Base-by-base conservation (phyloP, 768 basidiomycete species). In the Phallus indusiatus region DNA sequence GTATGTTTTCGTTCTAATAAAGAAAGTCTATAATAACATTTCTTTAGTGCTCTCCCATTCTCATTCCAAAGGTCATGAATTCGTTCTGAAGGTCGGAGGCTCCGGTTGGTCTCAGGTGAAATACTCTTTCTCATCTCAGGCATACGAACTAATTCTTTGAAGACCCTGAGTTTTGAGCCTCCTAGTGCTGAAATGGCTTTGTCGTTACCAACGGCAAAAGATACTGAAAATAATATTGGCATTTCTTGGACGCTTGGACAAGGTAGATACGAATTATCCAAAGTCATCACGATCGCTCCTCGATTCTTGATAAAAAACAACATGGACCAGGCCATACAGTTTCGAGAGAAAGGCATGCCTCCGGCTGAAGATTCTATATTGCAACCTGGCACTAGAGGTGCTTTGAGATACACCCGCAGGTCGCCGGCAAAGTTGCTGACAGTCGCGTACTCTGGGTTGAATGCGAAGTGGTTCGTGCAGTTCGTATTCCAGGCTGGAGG, bases 211-310 rank as follows among this genome's bases (percentile, higher is more conserved):
- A 75, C 74, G 33, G 83, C 84, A 55, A 83, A 76, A 62, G 73
- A 78, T 1, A 83, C 88, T 51, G 83, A 86, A 67, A 78, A 85
- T 55, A 89, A 94, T 68, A 71, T 90, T 50, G 96, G 95, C 1
- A 65, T 99, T 42, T 94, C 93, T 5, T 98, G 94, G 83, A 79
- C 81, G 17, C 94, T 95, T 71, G 96, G 94, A 1, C 75, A 86
- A n/a, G 96, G 96, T 36, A 97, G 96, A 76, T 98, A 97, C 71
- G 97, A 97, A 68, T 75, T 98, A 35, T 88, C 87, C 24, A 98
- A 97, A 73, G 86, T 97, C 64, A 85, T 99, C 63, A 94, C 90
- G 0, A 74, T 98, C 37, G 78, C 89, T 8, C 96, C 96, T 24
- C 83, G 96, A 50, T 98, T 94, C 75, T 74, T 98, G 62, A 71